A percentile compares a stretch with the other conserved stretches of the same genome.
These are phyloP conservation scores for Asparagopsis taxiformis DNA, from an alignment of 31 red algal species.

Conservation along the genomic window DNA sequence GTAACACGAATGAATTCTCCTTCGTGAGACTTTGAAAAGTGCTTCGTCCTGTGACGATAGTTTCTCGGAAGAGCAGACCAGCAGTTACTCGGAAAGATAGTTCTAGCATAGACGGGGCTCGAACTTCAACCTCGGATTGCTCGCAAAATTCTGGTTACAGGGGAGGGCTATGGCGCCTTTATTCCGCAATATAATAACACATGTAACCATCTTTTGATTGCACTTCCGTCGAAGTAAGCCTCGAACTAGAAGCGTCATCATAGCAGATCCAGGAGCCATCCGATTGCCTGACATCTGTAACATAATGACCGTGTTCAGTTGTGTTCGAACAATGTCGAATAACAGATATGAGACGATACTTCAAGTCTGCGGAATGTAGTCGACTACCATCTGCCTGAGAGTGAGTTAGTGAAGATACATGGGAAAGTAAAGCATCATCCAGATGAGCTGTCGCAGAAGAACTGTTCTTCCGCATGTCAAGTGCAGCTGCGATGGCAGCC, in stretches of 20 bases:
- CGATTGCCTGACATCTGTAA: constrained; percentile 9
- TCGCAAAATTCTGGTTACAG: too few relatives aligned
- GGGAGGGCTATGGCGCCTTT: neutral
- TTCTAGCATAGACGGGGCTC: too few relatives aligned
- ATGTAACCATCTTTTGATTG: constrained; percentile 13
- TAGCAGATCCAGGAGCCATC: constrained; percentile 35
- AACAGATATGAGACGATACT: constrained; percentile 13
- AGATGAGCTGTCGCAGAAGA: neutral
- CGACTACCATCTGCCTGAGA: neutral
- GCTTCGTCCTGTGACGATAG: too few relatives aligned
- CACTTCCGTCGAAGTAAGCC: neutral
- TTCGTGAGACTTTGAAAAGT: too few relatives aligned
- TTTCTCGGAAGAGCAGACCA: too few relatives aligned
- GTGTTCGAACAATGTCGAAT: constrained; percentile 10
- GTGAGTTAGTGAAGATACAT: constrained; percentile 1
- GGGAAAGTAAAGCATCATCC: constrained; percentile 3
- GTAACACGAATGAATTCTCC: too few relatives aligned
- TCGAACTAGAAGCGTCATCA: constrained; percentile 1
- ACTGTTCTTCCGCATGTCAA: neutral
- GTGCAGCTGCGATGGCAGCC: constrained; percentile 2
- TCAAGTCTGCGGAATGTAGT: neutral
- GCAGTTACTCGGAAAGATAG: too few relatives aligned
- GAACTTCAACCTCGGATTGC: too few relatives aligned
- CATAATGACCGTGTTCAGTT: constrained; percentile 14
- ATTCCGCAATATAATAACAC: constrained; percentile 17